Evolutionary conservation across 2,329 filamentous ascomycete species (phyloP).

Genomic region (Nannizziopsis arthrosporioides): DNA sequence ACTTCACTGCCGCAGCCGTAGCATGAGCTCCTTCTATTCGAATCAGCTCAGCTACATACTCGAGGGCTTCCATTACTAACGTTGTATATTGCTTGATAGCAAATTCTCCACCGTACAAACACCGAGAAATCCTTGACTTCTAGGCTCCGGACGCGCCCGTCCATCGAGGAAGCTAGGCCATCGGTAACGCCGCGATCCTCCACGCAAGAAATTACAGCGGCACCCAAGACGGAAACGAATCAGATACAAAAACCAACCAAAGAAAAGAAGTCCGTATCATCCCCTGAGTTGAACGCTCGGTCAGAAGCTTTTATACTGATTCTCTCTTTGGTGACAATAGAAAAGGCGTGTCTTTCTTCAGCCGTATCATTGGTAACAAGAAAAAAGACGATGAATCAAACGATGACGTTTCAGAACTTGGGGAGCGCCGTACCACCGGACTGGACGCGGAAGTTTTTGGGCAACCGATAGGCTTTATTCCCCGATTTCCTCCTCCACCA

Average conservation of each 20-base stretch:
- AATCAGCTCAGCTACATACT: slow-evolving; percentile 9
- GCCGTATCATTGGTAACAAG: slow-evolving; percentile 65
- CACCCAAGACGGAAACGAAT: slow-evolving; percentile 14
- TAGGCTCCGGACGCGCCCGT: slow-evolving; percentile 30
- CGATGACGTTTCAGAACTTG: slow-evolving; percentile 57
- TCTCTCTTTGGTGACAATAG: slow-evolving; percentile 35
- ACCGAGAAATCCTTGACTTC: slow-evolving; percentile 47
- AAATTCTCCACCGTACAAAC: slow-evolving; percentile 56
- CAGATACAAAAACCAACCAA: slow-evolving; percentile 31
- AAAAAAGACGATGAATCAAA: slow-evolving; percentile 51
- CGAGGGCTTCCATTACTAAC: slow-evolving; percentile 7
- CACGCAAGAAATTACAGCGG: slow-evolving; percentile 23
- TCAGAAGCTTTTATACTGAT: slow-evolving; percentile 7
- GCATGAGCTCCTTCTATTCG: neutral
- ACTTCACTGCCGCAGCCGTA: slow-evolving; percentile 17
- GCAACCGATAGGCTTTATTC: slow-evolving; percentile 68
- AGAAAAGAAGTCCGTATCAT: slow-evolving; percentile 54
- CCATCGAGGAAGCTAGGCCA: slow-evolving; percentile 32
- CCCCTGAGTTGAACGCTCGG: neutral
- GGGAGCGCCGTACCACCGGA: slow-evolving; percentile 61
- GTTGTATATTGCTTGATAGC: slow-evolving; percentile 30
- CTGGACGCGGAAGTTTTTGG: slow-evolving; percentile 75
- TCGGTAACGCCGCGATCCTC: slow-evolving; percentile 26
- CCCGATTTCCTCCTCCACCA: slow-evolving; percentile 76
- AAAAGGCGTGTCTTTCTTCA: slow-evolving; percentile 83